Evolutionary conservation across 2,329 filamentous ascomycete species (phyloP).

Genomic region (Fusarium caatingaense): DNA sequence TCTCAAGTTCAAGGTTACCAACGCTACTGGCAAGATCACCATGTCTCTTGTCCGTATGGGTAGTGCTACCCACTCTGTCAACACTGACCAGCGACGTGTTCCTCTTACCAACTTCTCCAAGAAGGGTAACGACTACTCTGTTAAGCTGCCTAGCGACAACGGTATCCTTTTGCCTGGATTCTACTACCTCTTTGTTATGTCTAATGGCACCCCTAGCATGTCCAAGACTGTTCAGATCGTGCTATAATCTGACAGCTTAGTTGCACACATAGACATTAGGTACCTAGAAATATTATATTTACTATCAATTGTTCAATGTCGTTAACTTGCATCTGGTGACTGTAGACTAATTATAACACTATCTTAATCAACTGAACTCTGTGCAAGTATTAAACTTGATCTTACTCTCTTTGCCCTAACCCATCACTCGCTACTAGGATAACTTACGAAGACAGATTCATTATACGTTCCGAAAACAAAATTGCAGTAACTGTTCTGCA

Average conservation of each 20-base stretch:
- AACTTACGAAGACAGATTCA: too few species aligned
- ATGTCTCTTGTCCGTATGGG: constrained; percentile 62
- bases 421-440: too few species aligned
- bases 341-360: neutral
- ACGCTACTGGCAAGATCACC: constrained; percentile 38
- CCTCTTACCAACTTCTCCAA: constrained; percentile 50
- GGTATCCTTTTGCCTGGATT: constrained; percentile 64
- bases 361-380: too few species aligned
- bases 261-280: neutral
- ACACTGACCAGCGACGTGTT: constrained; percentile 68
- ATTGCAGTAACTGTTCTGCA: too few species aligned
- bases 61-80: constrained; percentile 64
- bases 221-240: constrained; percentile 29
- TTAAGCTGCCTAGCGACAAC: constrained; percentile 58
- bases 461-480: too few species aligned
- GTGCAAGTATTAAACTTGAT: too few species aligned
- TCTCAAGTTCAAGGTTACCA: constrained; percentile 39
- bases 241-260: neutral
- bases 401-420: too few species aligned
- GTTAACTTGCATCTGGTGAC: rapidly evolving
- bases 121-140: constrained; percentile 49
- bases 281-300: neutral
- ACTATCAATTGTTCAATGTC: neutral
- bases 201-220: constrained; percentile 24
- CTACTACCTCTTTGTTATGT: constrained; percentile 63